Evolutionary conservation across 495 filamentous ascomycete species (phyloP).

Genomic region (Gamarada debralockiae): DNA sequence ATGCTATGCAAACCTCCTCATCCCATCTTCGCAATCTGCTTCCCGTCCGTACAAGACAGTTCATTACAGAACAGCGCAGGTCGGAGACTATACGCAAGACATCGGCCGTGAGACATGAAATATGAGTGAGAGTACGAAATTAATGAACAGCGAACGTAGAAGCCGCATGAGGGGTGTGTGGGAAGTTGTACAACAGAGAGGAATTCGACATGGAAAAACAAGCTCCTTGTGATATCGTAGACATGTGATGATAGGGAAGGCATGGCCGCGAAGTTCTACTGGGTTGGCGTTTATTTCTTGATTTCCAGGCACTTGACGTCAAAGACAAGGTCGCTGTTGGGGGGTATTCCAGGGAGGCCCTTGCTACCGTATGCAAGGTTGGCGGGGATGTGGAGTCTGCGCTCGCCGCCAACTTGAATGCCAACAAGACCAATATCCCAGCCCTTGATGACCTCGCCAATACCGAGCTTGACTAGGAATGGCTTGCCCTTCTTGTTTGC

Average conservation of each 20-base stretch:
- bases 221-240: slow-evolving; percentile 16
- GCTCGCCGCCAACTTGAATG: slow-evolving; percentile 91
- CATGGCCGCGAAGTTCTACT: not conserved
- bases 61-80: slow-evolving; percentile 23
- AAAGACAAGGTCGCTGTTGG: slow-evolving; percentile 86
- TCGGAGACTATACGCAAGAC: slow-evolving; percentile 27
- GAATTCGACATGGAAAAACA: not conserved
- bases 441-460: slow-evolving; percentile 95
- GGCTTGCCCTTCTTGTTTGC: slow-evolving; percentile 98
- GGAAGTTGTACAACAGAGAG: slow-evolving; percentile 23
- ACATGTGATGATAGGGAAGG: slow-evolving; percentile 7
- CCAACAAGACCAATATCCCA: slow-evolving; percentile 94
- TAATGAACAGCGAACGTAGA: slow-evolving; percentile 19
- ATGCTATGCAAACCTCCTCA: slow-evolving; percentile 30
- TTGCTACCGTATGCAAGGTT: slow-evolving; percentile 84
- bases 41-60: slow-evolving; percentile 20
- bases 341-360: slow-evolving; percentile 73
- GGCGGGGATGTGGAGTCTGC: slow-evolving; percentile 82
- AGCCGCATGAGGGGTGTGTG: slow-evolving; percentile 22
- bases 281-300: slow-evolving; percentile 37
- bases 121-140: slow-evolving; percentile 23
- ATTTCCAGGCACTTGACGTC: slow-evolving; percentile 83
- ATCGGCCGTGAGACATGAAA: slow-evolving; percentile 11
- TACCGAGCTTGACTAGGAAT: slow-evolving; percentile 90
- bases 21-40: slow-evolving; percentile 23